Evolutionary conservation across 164 flowering plant species (phyloP).

Genomic region (Annona squamosa): DNA sequence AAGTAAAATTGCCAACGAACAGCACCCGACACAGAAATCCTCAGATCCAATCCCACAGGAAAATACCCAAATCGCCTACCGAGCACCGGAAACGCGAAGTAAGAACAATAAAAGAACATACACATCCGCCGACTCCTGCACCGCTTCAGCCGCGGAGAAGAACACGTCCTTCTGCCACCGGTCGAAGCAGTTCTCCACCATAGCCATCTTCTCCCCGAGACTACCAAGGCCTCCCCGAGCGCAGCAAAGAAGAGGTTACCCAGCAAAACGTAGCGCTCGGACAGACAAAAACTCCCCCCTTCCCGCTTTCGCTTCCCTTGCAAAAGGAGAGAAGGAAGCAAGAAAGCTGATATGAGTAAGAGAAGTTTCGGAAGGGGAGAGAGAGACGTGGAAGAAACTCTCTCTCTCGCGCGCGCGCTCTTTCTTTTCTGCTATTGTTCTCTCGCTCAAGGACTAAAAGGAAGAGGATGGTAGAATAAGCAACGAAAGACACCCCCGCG

Average conservation of each 20-base stretch:
- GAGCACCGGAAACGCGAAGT: too few relatives aligned
- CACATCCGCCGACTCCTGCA: constrained; percentile 85
- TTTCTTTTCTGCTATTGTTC: background rate
- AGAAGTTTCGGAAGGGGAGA: background rate
- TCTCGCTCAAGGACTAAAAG: background rate
- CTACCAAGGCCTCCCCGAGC: constrained; percentile 10
- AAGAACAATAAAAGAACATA: constrained; percentile 25
- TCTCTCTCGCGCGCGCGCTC: background rate
- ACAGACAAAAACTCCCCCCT: constrained; percentile 6
- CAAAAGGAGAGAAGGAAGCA: constrained; percentile 23
- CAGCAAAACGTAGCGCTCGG: constrained; percentile 3
- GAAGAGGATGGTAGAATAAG: background rate
- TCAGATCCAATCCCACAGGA: background rate
- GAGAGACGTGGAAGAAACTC: constrained; percentile 17
- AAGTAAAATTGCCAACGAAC: background rate
- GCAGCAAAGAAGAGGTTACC: background rate
- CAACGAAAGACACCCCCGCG: background rate
- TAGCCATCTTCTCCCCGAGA: constrained; percentile 29
- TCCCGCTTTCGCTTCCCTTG: background rate
- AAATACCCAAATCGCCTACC: constrained; percentile 1
- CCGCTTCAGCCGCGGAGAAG: constrained; percentile 89
- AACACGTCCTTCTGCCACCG: constrained; percentile 79
- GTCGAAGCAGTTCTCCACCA: constrained; percentile 75
- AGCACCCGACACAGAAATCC: background rate
- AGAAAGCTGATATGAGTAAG: background rate